Percentiles rank a stretch among this genome's conserved stretches.
phyloP scores from a whole-genome alignment of 805 yeast genomes.

The Saccharomyces jurei region DNA sequence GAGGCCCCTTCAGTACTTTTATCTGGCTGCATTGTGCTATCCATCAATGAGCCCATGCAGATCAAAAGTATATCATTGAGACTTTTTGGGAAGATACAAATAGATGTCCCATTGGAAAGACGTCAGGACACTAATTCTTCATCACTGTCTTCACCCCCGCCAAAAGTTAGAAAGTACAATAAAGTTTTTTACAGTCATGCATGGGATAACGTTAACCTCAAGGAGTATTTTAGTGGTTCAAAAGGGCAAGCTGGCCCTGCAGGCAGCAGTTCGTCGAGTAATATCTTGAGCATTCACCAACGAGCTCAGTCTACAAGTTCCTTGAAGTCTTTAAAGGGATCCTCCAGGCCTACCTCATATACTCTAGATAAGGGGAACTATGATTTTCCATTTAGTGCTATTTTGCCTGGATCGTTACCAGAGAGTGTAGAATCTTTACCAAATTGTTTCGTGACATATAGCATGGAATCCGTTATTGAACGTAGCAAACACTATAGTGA shows the following conservation, averaged over 20 bases:
- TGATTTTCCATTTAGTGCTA: conserved; percentile 80
- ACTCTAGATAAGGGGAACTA: conserved; percentile 67
- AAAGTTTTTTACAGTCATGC: conserved; percentile 63
- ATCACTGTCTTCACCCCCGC: conserved; percentile 2
- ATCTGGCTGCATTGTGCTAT: conserved; percentile 69
- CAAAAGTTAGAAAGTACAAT: conserved; percentile 46
- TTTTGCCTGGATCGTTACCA: conserved; percentile 74
- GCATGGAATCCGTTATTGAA: conserved; percentile 72
- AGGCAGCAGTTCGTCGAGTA: conserved; percentile 30
- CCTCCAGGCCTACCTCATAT: conserved; percentile 26
- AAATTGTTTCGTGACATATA: conserved; percentile 65
- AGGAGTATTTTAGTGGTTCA: conserved; percentile 31
- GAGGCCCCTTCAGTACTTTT: conserved; percentile 73
- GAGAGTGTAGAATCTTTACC: conserved; percentile 89
- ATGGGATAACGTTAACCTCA: conserved; percentile 65
- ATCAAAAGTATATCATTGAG: conserved; percentile 58
- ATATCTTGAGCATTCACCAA: conserved; percentile 25
- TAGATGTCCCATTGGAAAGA: conserved; percentile 44
- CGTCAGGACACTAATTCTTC: conserved; percentile 40
- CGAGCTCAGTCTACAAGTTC: conserved; percentile 16
- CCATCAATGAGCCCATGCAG: conserved; percentile 66
- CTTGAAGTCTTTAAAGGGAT: conserved; percentile 27
- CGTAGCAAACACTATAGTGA: conserved; percentile 69
- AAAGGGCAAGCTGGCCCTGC: not conserved
- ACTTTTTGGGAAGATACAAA: conserved; percentile 56